These are phyloP conservation scores for Mytilinidion resinicola DNA, from an alignment of 495 filamentous ascomycete species.

Conservation along the genomic window DNA sequence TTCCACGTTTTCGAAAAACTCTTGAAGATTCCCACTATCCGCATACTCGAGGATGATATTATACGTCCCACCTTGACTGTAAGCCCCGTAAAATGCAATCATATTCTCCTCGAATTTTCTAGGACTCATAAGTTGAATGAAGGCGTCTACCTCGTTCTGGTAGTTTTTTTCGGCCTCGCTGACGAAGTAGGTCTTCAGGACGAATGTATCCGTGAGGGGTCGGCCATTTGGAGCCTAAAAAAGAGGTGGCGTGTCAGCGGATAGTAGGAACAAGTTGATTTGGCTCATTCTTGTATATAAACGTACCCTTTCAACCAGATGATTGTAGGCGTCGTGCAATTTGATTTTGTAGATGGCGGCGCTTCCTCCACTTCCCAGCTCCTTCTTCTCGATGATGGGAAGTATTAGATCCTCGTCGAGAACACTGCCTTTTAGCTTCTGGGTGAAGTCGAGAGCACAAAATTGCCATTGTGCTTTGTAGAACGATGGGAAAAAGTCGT, in stretches of 20 bases:
- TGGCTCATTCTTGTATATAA: not conserved
- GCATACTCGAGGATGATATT: conserved; percentile 46
- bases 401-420: conserved; percentile 11
- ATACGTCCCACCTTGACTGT: conserved; percentile 34
- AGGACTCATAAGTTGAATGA: conserved; percentile 27
- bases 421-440: conserved; percentile 10
- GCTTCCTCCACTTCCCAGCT: not conserved
- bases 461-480: conserved; percentile 36
- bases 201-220: conserved; percentile 31
- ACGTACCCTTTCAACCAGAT: not conserved
- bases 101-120: conserved; percentile 21
- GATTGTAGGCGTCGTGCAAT: conserved; percentile 10
- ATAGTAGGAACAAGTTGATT: not conserved
- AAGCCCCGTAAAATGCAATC: conserved; percentile 43
- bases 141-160: conserved; percentile 35
- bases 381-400: conserved; percentile 3
- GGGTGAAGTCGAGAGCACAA: conserved; percentile 32
- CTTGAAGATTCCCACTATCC: conserved; percentile 39
- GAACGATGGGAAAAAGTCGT: conserved; percentile 28
- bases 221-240: conserved; percentile 2
- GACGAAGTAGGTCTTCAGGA: conserved; percentile 40
- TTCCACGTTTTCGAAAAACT: conserved; percentile 33
- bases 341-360: conserved; percentile 5
- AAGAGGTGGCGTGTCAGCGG: not conserved
- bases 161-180: conserved; percentile 31